Evolutionary conservation across 768 basidiomycete species (phyloP).

Genomic region (Agaricus blazei): DNA sequence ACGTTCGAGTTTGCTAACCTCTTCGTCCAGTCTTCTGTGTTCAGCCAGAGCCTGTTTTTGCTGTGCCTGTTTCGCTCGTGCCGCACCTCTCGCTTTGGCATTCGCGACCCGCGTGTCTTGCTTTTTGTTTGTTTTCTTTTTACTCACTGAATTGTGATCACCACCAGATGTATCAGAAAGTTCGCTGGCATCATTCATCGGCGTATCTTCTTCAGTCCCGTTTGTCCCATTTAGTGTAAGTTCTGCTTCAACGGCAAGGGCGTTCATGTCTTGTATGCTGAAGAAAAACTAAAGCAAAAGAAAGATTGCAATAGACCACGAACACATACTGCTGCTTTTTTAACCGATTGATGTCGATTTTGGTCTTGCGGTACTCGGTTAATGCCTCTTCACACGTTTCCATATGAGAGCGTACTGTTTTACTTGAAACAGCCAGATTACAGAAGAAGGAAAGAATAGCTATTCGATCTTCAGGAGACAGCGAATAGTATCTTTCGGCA

Average conservation of each 20-base stretch:
- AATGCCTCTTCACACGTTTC: constrained; percentile 86
- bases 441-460: constrained; percentile 84
- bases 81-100: constrained; percentile 78
- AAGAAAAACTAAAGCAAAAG: constrained; percentile 1
- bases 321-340: constrained; percentile 80
- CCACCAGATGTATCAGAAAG: constrained; percentile 69
- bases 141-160: constrained; percentile 51
- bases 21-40: constrained; percentile 81
- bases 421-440: constrained; percentile 87
- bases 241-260: constrained; percentile 54
- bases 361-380: constrained; percentile 91
- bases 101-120: constrained; percentile 31
- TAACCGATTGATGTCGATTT: constrained; percentile 89
- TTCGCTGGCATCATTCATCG: constrained; percentile 65
- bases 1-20: constrained; percentile 77
- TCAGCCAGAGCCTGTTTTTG: constrained; percentile 80
- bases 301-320: background rate
- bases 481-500: constrained; percentile 62
- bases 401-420: constrained; percentile 82
- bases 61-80: constrained; percentile 71
- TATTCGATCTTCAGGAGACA: constrained; percentile 77
- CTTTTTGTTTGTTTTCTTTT: constrained; percentile 29
- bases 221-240: constrained; percentile 38
- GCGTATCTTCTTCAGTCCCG: constrained; percentile 51
- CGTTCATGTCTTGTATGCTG: constrained; percentile 72